Percentiles rank a stretch among this genome's conserved stretches.
phyloP scores from a whole-genome alignment of 441 rosid species.

The Brassica balearica region DNA sequence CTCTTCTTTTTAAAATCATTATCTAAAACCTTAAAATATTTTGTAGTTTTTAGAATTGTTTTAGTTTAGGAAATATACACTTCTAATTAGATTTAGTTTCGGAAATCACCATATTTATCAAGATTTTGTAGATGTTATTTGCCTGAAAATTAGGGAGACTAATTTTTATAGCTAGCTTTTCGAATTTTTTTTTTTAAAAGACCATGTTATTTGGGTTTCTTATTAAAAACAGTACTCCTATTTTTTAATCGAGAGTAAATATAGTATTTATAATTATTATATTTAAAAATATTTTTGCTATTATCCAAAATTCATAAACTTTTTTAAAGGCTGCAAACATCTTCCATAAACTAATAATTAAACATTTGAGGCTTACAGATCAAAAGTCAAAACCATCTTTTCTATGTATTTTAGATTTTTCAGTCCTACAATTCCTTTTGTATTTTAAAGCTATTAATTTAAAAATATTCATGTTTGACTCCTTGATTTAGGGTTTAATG shows the following conservation, averaged over 20 bases:
- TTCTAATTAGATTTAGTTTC: not conserved
- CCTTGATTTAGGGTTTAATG: not conserved
- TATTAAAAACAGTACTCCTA: not conserved
- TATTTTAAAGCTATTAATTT: not conserved
- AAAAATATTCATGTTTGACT: not conserved
- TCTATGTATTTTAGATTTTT: not conserved
- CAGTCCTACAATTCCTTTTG: not conserved
- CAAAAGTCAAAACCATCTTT: constrained; percentile 1
- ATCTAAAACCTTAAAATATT: not conserved
- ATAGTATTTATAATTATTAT: not conserved
- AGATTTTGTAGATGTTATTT: not conserved
- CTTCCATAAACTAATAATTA: not conserved
- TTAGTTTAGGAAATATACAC: not conserved
- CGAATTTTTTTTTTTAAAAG: not conserved
- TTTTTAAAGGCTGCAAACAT: not conserved
- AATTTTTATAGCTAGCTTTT: not conserved
- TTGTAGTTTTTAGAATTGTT: not conserved
- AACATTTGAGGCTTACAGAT: not conserved
- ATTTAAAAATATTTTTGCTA: not conserved
- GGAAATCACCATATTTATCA: not conserved
- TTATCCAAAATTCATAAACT: not conserved
- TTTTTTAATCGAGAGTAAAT: not conserved
- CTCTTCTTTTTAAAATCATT: not conserved
- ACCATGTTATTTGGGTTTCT: not conserved
- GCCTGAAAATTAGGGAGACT: not conserved